phyloP scores from a whole-genome alignment of 2,329 filamentous ascomycete genomes.

The Shiraia bambusicola region DNA sequence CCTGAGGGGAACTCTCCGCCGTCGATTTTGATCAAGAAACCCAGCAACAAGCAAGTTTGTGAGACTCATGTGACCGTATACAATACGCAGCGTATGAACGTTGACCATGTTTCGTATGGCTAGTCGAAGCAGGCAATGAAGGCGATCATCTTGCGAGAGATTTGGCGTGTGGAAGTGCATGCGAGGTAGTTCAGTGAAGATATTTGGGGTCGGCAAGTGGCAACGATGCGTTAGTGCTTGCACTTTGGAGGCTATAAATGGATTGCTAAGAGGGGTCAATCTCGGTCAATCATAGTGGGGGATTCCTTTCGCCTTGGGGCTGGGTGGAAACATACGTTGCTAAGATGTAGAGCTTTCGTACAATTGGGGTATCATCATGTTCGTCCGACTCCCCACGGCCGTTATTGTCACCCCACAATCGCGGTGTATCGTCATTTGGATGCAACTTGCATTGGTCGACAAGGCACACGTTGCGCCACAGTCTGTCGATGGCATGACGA shows the following conservation, averaged over 20 bases:
- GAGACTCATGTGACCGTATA: slow-evolving; percentile 48
- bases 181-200: slow-evolving; percentile 47
- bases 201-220: slow-evolving; percentile 48
- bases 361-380: slow-evolving; percentile 47
- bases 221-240: slow-evolving; percentile 49
- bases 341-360: slow-evolving; percentile 47
- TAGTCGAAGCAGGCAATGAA: slow-evolving; percentile 42
- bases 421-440: slow-evolving; percentile 11
- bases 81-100: slow-evolving; percentile 48
- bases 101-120: slow-evolving; percentile 46
- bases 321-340: slow-evolving; percentile 35
- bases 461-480: slow-evolving; percentile 48
- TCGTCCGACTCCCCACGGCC: slow-evolving; percentile 25
- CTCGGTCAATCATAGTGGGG: slow-evolving; percentile 13
- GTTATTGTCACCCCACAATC: slow-evolving; percentile 14
- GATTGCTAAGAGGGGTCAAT: slow-evolving; percentile 31
- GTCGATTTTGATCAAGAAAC: slow-evolving; percentile 41
- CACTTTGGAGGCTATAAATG: slow-evolving; percentile 46
- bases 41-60: slow-evolving; percentile 44
- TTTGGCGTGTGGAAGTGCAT: slow-evolving; percentile 44
- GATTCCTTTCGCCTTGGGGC: not conserved
- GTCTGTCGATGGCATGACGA: slow-evolving; percentile 37
- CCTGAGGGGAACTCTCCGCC: slow-evolving; percentile 34
- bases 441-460: slow-evolving; percentile 42
- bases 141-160: slow-evolving; percentile 45